Base-by-base conservation (phyloP, 2,329 filamentous ascomycete species). In the Xylaria hypoxylon region DNA sequence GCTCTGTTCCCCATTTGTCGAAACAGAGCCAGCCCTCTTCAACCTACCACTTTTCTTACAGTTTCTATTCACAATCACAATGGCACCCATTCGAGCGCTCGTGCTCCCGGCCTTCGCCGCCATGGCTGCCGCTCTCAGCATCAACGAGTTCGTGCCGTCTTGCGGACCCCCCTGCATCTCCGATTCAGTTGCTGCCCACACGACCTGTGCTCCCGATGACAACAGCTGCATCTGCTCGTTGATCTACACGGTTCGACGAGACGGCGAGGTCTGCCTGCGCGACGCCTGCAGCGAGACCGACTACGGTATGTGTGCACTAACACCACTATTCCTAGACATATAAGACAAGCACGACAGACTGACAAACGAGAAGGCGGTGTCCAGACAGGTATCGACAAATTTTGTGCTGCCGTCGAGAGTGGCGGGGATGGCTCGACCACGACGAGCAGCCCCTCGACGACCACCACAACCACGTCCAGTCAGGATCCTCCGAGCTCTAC, bases 251-350 rank as follows among this genome's bases (percentile, higher is more conserved):
- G 67, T 76, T 53, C 73, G 74, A 60, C 66, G 72, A 2, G 73
- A 76, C 64, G 74, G 74, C 33, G 72, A 75, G 69, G 69, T 71
- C 40, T 76, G 75, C 63, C 65, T 76, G 59, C 72, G 73, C 24
- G 59, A 69, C 26, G 71, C 67, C 13, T 76, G 75, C 67, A 71
- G 68, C 58, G 57, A 48, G n/a, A 22, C 62, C 40, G 75, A 75
- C 61, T 76, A 76, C 50, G 75, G 75, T 76, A 73, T 52, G 74
- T 69, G 28, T 19, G 38, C 26, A 6, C 45, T 7, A 33, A 2
- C 7, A 17, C 28, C 19, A 53, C 8, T 7, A 26, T 15, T 24
- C 2, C 10, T 26, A n/a, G n/a, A n/a, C n/a, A n/a, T n/a, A n/a
- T n/a, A 17, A n/a, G n/a, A 35, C 7, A 19, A 35, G 2, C 10